Evolutionary conservation across 179 eudicot genomes (phyloP).

Genomic region (Silene vulgaris): DNA sequence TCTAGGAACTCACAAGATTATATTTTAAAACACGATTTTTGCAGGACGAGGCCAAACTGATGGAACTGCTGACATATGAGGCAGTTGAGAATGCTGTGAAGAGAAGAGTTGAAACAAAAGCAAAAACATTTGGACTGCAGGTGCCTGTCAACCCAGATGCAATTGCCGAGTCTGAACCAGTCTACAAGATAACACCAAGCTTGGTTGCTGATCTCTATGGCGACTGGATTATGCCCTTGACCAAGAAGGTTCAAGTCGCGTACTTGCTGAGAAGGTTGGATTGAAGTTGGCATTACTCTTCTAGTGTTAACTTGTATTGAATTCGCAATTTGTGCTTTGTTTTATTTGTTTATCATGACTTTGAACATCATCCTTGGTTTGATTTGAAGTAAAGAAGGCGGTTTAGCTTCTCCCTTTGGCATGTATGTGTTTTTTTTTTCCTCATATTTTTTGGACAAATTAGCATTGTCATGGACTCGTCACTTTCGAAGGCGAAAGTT

Average conservation of each 20-base stretch:
- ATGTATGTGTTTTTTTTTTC: background rate
- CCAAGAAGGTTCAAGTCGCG: conserved; percentile 75
- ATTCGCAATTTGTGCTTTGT: background rate
- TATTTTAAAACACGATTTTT: conserved; percentile 11
- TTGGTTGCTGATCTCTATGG: conserved; percentile 77
- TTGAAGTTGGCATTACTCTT: conserved; percentile 21
- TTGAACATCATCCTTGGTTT: background rate
- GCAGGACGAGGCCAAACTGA: conserved; percentile 53
- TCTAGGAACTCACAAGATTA: background rate
- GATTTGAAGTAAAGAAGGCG: background rate
- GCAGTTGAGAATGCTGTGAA: conserved; percentile 59
- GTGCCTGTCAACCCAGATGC: conserved; percentile 36
- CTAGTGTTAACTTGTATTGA: background rate
- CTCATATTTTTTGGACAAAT: background rate
- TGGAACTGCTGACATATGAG: conserved; percentile 67
- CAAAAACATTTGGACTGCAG: conserved; percentile 64
- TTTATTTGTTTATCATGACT: background rate
- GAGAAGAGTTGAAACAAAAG: conserved; percentile 66
- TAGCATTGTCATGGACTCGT: too few relatives aligned
- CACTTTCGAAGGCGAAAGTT: too few relatives aligned
- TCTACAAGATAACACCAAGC: conserved; percentile 62
- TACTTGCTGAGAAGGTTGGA: conserved; percentile 77
- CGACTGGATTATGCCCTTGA: conserved; percentile 86
- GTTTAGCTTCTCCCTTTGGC: background rate
- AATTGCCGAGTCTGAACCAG: conserved; percentile 37